Evolutionary conservation across 1,284 basidiomycete genomes (phyloP).

Genomic region (Melampsora larici-populina): DNA sequence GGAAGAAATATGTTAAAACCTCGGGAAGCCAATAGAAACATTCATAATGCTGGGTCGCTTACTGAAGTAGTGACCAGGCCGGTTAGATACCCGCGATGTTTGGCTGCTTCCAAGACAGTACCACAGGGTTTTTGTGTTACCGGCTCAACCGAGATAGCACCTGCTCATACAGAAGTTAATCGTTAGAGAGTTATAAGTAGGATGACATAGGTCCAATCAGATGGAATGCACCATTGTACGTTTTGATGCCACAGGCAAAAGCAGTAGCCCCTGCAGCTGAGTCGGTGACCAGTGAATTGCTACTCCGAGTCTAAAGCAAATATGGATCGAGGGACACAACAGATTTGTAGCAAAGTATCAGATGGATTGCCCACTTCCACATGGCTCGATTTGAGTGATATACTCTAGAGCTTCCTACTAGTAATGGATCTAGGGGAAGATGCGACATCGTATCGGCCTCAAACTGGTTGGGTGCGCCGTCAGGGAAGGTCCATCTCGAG

Average conservation of each 20-base stretch:
- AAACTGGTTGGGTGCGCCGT: background rate
- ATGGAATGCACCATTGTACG: conserved; percentile 51
- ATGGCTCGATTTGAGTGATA: background rate
- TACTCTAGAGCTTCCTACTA: conserved; percentile 51
- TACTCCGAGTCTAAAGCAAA: conserved; percentile 50
- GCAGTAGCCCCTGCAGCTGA: conserved; percentile 55
- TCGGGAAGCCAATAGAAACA: background rate
- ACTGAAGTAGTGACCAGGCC: conserved; percentile 54
- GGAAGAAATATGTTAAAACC: conserved; percentile 2
- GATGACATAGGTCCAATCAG: background rate
- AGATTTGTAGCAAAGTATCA: background rate
- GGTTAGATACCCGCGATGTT: conserved; percentile 52
- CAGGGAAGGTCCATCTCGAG: conserved; percentile 40
- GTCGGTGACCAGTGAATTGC: conserved; percentile 54
- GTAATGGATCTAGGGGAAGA: conserved; percentile 52
- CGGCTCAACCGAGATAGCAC: conserved; percentile 52
- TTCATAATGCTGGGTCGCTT: background rate
- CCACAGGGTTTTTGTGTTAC: conserved; percentile 50
- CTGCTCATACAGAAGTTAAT: background rate
- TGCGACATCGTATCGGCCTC: background rate
- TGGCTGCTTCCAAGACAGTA: conserved; percentile 55
- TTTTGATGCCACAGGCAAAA: conserved; percentile 53
- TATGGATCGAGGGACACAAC: background rate
- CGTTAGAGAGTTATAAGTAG: background rate
- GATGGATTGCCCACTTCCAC: too few species aligned